A percentile compares a stretch with the other conserved stretches of the same genome.
Conservation (phyloP, 331 rosid genomes). For the Pyrus hybrid region DNA sequence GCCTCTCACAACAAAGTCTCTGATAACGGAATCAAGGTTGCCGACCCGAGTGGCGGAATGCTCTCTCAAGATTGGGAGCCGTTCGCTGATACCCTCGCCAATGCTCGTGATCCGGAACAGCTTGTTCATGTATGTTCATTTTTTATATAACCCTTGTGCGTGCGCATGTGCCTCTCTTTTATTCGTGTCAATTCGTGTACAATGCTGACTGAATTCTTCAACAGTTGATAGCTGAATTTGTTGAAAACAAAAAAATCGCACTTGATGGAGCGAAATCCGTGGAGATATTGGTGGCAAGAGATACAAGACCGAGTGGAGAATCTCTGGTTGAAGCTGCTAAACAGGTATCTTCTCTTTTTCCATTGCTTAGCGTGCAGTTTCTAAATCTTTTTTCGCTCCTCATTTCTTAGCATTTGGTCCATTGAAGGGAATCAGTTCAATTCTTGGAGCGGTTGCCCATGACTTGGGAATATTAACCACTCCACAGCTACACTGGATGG, state of each 20-base stretch:
- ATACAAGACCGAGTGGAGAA: slow-evolving; percentile 89
- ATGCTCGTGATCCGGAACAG: slow-evolving; percentile 50
- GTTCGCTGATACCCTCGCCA: slow-evolving; percentile 71
- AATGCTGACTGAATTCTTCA: neutral
- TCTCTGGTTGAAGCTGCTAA: slow-evolving; percentile 80
- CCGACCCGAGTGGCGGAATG: slow-evolving; percentile 82
- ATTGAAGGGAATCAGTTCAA: slow-evolving; percentile 67
- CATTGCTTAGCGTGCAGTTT: neutral
- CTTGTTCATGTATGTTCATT: slow-evolving; percentile 37
- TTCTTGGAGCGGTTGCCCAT: slow-evolving; percentile 50
- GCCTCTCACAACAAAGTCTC: slow-evolving; percentile 84
- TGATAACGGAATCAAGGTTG: slow-evolving; percentile 84
- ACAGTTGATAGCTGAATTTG: slow-evolving; percentile 62
- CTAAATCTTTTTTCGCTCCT: neutral
- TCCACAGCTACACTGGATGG: slow-evolving; percentile 94
- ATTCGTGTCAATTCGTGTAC: neutral
- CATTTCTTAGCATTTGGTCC: neutral
- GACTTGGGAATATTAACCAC: slow-evolving; percentile 89
- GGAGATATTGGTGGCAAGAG: slow-evolving; percentile 72
- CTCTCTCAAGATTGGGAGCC: slow-evolving; percentile 96
- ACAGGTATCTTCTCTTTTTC: slow-evolving; percentile 30
- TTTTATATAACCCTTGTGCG: neutral
- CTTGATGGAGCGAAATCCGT: slow-evolving; percentile 36
- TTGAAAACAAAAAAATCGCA: slow-evolving; percentile 43
- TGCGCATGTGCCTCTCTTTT: neutral